Evolutionary conservation across 1,284 basidiomycete species (phyloP).

Genomic region (Neotropicomus parvogracilis): DNA sequence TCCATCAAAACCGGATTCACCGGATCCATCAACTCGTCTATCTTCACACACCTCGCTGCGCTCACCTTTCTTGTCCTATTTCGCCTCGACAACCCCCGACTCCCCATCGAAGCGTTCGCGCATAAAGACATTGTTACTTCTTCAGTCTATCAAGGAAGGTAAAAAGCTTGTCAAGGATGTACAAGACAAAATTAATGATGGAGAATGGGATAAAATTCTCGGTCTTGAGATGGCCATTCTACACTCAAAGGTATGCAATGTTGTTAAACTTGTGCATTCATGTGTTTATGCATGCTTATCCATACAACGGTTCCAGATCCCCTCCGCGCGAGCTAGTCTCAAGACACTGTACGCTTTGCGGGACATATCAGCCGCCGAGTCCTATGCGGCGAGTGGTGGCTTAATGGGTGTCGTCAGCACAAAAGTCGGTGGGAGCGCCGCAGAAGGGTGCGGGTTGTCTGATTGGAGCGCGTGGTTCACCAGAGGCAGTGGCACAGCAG

Average conservation of each 20-base stretch:
- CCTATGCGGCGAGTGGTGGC: constrained; percentile 73
- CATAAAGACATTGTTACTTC: constrained; percentile 72
- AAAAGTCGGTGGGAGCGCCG: constrained; percentile 42
- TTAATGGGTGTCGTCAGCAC: constrained; percentile 53
- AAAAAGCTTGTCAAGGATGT: constrained; percentile 27
- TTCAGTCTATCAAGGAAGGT: constrained; percentile 56
- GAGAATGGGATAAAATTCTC: constrained; percentile 46
- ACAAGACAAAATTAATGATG: constrained; percentile 18
- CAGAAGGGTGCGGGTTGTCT: constrained; percentile 36
- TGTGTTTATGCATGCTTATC: neutral
- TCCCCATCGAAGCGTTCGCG: constrained; percentile 70
- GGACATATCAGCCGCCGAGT: constrained; percentile 75
- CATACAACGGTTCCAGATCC: constrained; percentile 42
- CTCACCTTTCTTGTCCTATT: constrained; percentile 56
- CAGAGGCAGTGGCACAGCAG: constrained; percentile 2
- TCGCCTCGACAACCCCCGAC: constrained; percentile 66
- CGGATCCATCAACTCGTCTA: neutral
- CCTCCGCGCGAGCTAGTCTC: constrained; percentile 64
- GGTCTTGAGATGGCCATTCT: constrained; percentile 75
- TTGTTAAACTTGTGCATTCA: neutral
- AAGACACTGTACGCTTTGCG: constrained; percentile 63
- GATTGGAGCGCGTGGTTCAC: constrained; percentile 34
- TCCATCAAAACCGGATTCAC: constrained; percentile 11
- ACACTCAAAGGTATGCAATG: constrained; percentile 64
- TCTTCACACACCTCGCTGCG: constrained; percentile 17